A percentile compares a stretch with the other conserved stretches of the same genome.
phyloP scores from a whole-genome alignment of 148 eudicot genomes.

The Chenopodium quinoa region DNA sequence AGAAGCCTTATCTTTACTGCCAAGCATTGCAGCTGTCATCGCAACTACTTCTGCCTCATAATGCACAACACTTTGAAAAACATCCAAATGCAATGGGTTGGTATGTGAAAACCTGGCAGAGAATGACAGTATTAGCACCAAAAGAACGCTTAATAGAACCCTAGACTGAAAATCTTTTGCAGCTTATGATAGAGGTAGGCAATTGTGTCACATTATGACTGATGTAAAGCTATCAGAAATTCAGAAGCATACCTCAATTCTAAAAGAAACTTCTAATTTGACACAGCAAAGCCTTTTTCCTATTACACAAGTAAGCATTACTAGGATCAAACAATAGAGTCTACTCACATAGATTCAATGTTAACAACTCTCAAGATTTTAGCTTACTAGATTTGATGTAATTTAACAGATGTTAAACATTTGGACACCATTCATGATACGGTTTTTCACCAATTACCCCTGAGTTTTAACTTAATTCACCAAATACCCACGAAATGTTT shows the following conservation, averaged over 20 bases:
- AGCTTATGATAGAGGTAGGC: not conserved
- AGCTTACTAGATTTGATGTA: not conserved
- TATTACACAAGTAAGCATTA: not conserved
- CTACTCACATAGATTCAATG: not conserved
- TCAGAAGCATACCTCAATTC: not conserved
- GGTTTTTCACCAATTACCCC: no score
- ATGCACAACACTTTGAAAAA: constrained; percentile 75
- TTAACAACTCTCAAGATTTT: not conserved
- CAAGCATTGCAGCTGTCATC: constrained; percentile 90
- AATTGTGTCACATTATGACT: not conserved
- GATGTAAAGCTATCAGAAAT: not conserved
- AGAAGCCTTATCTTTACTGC: constrained; percentile 74
- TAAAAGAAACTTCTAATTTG: not conserved
- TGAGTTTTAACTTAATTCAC: no score
- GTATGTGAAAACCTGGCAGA: constrained; percentile 93
- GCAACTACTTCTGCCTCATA: constrained; percentile 97
- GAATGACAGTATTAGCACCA: constrained; percentile 8
- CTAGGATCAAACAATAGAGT: not conserved
- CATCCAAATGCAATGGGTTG: constrained; percentile 93
- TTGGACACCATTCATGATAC: not conserved
- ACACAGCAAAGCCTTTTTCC: not conserved
- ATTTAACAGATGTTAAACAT: not conserved
- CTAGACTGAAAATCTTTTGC: not conserved
- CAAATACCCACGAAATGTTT: no score
- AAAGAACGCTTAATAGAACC: not conserved